Evolutionary conservation across 225 moss, liverwort and hornwort genomes (phyloP), one percentile per base, ranked within the genome.

Genomic region (Thuidium tamariscinum): DNA sequence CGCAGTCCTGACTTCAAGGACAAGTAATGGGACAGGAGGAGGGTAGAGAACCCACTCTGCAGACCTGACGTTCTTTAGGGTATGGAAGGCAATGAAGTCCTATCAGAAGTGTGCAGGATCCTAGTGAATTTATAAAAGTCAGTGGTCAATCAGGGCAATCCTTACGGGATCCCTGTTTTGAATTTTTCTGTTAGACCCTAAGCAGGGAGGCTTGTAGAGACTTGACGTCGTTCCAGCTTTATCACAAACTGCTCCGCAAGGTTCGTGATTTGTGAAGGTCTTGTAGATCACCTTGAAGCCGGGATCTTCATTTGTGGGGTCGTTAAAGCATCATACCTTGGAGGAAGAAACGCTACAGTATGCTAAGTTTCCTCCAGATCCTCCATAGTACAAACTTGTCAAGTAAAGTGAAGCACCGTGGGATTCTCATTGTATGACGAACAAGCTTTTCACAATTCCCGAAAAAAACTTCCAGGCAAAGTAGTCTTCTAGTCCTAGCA

Each of bases 1-100:
- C 94, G 95, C 72, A 90, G 89, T 84, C 92, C 95, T 11, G 78
- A 94, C 19, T 97, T 97, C 86, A 91, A 92, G 83, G 93, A 96
- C 84, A 92, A 91, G 82, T 97, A 84, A 86, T 54, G 55, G 13
- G 67, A 37, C 82, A 54, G 29, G 39, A 66, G 81, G 36, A 52
- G 66, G 52, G 52, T 39, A 34, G 48, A 49, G 73, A 11, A 12
- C 8, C 34, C 51, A 51, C 74, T 74, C 51, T 49, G 21, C 49
- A 54, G 44, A 42, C 21, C 32, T 39, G 69, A 70, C 82, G 56
- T 70, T 41, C 82, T 82, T 29, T 16, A 66, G 56, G 69, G 30
- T 41, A 41, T 68, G n/a, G 48, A 73, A 9, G 27, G 44, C 57
- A 8, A 57, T 71, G 83, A 57, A 71, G 34, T 57, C 29, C 23